Evolutionary conservation across 768 basidiomycete genomes (phyloP).

Genomic region (Udeniomyces megalosporus): DNA sequence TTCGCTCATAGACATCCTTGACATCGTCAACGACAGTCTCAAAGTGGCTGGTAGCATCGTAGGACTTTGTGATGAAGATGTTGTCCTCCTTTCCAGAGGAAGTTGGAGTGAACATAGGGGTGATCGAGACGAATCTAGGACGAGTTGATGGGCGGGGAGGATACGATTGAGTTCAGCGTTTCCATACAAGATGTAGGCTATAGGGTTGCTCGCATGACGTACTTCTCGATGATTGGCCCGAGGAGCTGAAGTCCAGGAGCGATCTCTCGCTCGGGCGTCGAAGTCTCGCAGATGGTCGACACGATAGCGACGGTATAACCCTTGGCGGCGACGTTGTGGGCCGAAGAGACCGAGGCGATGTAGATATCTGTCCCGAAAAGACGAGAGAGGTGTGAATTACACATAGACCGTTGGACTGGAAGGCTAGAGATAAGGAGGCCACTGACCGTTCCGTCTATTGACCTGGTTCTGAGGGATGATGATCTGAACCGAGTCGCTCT

Average conservation of each 20-base stretch:
- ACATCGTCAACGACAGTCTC: constrained; percentile 47
- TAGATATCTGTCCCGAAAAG: constrained; percentile 67
- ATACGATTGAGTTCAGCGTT: no score
- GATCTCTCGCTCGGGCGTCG: constrained; percentile 80
- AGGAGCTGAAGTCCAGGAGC: constrained; percentile 78
- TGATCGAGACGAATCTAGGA: constrained; percentile 71
- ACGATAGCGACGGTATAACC: constrained; percentile 93
- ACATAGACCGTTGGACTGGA: not conserved
- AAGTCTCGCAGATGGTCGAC: constrained; percentile 93
- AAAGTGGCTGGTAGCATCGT: constrained; percentile 97
- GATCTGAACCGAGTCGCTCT: constrained; percentile 86
- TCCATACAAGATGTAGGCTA: no score
- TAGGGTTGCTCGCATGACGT: constrained; percentile 22
- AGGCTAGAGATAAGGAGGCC: not conserved
- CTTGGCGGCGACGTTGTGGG: constrained; percentile 94
- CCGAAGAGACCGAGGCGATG: constrained; percentile 89
- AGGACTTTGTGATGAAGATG: constrained; percentile 92
- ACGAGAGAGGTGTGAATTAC: constrained; percentile 1
- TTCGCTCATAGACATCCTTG: constrained; percentile 84
- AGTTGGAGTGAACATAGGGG: constrained; percentile 76
- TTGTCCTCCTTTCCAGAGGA: constrained; percentile 64
- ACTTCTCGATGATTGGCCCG: constrained; percentile 90
- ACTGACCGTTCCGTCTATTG: constrained; percentile 69
- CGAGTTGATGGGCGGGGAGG: not conserved
- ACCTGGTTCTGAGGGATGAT: constrained; percentile 99